These are phyloP conservation scores for Pleurotus eryngii DNA, from an alignment of 768 basidiomycete species.

Conservation along the genomic window DNA sequence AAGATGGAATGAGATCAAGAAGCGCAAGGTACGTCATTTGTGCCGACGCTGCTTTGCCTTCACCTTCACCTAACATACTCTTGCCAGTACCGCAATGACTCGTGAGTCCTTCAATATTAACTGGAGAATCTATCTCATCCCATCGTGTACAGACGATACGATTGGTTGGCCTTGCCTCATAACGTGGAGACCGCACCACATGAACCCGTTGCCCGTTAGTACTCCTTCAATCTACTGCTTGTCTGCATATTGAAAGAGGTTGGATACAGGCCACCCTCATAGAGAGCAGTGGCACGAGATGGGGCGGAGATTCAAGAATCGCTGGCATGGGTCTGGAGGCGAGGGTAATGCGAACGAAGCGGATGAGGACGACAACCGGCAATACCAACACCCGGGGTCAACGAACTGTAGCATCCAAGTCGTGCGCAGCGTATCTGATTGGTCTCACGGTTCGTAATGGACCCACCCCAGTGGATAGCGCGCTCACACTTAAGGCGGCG, in stretches of 20 bases:
- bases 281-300: slow-evolving; percentile 55
- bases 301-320: slow-evolving; percentile 60
- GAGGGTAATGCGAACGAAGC: slow-evolving; percentile 30
- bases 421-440: slow-evolving; percentile 84
- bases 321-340: slow-evolving; percentile 48
- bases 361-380: slow-evolving; percentile 34
- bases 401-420: slow-evolving; percentile 73
- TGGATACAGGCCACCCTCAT: slow-evolving; percentile 61
- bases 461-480: not conserved
- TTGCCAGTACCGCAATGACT: slow-evolving; percentile 39
- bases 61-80: not conserved
- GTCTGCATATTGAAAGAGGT: no score
- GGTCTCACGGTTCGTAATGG: slow-evolving; percentile 69
- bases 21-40: slow-evolving; percentile 52
- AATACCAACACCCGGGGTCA: slow-evolving; percentile 38
- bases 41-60: slow-evolving; percentile 2
- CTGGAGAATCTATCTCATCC: not conserved
- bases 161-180: slow-evolving; percentile 82
- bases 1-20: slow-evolving; percentile 89
- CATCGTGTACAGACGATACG: slow-evolving; percentile 37
- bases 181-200: slow-evolving; percentile 55
- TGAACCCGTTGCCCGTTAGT: slow-evolving; percentile 59
- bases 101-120: slow-evolving; percentile 32
- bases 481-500: not conserved
- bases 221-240: not conserved